These are phyloP conservation scores for Kwoniella heveanensis DNA, from an alignment of 768 basidiomycete genomes.

Conservation along the genomic window DNA sequence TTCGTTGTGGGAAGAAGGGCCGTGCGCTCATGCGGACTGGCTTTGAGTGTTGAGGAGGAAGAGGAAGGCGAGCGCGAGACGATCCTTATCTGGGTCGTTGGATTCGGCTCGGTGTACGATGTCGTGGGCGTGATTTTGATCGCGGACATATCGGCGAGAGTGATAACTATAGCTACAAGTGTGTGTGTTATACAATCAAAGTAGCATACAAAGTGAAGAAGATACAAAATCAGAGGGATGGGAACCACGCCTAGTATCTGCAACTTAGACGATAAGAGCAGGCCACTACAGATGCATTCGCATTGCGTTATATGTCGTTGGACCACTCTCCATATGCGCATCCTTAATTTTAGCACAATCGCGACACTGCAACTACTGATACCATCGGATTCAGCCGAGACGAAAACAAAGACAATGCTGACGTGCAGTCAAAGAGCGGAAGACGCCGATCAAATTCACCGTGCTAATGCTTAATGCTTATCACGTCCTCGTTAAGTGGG, in stretches of 20 bases:
- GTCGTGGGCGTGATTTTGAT: background rate
- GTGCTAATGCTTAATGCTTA: too few species aligned
- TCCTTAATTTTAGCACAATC: background rate
- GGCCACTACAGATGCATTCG: background rate
- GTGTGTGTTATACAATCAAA: too few species aligned
- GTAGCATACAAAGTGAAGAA: background rate
- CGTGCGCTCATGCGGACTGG: constrained; percentile 4
- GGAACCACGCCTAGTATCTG: too few species aligned
- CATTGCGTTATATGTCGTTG: background rate
- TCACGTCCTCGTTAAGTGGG: too few species aligned
- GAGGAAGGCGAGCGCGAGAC: constrained; percentile 2
- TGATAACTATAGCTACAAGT: too few species aligned
- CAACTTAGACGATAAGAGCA: background rate
- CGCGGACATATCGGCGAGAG: background rate
- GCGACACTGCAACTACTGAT: background rate
- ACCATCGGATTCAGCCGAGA: constrained; percentile 1
- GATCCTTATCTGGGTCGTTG: background rate
- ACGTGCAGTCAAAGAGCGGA: too few species aligned
- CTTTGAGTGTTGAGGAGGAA: constrained; percentile 15
- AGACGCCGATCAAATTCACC: too few species aligned
- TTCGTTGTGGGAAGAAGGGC: background rate
- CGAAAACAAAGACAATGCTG: background rate
- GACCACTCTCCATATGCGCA: background rate
- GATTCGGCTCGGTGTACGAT: constrained; percentile 15
- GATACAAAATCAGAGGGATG: too few species aligned